A percentile compares a stretch with the other conserved stretches of the same genome.
These are phyloP conservation scores for Cenococcum geophilum DNA, from an alignment of 495 filamentous ascomycete species.

Conservation along the genomic window DNA sequence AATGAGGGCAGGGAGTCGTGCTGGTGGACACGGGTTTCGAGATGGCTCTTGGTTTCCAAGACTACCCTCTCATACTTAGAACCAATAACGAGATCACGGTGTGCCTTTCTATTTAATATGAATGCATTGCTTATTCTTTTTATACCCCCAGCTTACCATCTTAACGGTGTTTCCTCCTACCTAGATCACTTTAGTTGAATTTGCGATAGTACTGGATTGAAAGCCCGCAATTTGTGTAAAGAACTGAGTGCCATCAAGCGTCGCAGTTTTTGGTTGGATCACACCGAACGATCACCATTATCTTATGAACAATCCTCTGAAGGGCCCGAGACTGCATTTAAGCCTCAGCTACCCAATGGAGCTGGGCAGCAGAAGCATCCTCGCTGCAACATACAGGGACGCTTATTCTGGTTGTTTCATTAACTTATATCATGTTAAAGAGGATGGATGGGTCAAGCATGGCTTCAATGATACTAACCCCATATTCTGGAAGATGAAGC, in stretches of 20 bases:
- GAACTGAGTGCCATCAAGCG: too few relatives aligned
- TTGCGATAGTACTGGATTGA: too few relatives aligned
- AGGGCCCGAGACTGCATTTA: too few relatives aligned
- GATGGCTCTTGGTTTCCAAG: background rate
- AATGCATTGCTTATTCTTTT: background rate
- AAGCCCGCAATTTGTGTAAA: too few relatives aligned
- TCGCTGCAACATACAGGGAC: slow-evolving; percentile 96
- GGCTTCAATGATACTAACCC: slow-evolving; percentile 63
- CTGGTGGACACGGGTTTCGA: background rate
- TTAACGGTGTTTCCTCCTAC: too few relatives aligned
- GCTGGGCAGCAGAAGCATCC: slow-evolving; percentile 81
- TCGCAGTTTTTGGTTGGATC: too few relatives aligned
- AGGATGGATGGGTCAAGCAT: slow-evolving; percentile 96
- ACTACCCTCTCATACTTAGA: background rate
- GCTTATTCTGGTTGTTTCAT: slow-evolving; percentile 98
- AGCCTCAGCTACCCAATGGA: slow-evolving; percentile 37
- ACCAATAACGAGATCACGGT: background rate
- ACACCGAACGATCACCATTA: too few relatives aligned
- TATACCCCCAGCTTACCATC: background rate
- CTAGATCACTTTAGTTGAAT: too few relatives aligned
- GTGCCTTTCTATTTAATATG: background rate
- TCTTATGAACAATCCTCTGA: too few relatives aligned
- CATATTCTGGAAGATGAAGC: slow-evolving; percentile 98
- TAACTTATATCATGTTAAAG: slow-evolving; percentile 98
- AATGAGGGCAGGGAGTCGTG: background rate